These are phyloP conservation scores for Pseudocercospora fijiensis DNA, from an alignment of 2,329 filamentous ascomycete species.

Conservation along the genomic window DNA sequence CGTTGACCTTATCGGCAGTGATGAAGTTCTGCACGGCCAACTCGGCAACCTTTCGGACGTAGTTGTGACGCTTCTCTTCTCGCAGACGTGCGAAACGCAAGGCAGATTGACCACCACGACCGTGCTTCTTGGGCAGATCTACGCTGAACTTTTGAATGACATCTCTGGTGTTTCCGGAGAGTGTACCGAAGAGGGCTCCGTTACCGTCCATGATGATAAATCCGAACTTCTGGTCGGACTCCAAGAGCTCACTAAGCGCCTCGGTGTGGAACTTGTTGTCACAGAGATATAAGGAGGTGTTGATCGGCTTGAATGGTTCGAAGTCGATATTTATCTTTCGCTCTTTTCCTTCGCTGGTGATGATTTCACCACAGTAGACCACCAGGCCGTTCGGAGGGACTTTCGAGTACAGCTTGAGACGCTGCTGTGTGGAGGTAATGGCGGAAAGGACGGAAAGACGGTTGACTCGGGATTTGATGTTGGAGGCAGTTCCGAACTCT, in stretches of 20 bases:
- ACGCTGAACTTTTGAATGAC: conserved; percentile 97
- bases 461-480: conserved; percentile 99
- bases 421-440: conserved; percentile 98
- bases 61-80: conserved; percentile 99
- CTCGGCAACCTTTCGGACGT: conserved; percentile 97
- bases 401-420: conserved; percentile 98
- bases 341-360: conserved; percentile 97
- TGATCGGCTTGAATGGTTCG: conserved; percentile 99
- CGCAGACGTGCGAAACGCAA: conserved; percentile 98
- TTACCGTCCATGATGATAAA: conserved; percentile 99
- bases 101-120: conserved; percentile 98
- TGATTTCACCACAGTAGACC: conserved; percentile 99
- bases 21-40: conserved; percentile 99
- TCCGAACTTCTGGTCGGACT: conserved; percentile 98
- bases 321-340: conserved; percentile 99
- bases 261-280: conserved; percentile 99
- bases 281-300: conserved; percentile 97
- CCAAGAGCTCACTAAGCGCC: conserved; percentile 90
- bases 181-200: conserved; percentile 91
- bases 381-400: conserved; percentile 96
- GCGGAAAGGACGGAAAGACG: conserved; percentile 95
- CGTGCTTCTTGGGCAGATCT: conserved; percentile 99
- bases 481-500: conserved; percentile 83
- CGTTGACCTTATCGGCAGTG: conserved; percentile 96
- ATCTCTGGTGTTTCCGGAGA: conserved; percentile 96